These are phyloP conservation scores for Hippophae tibetana DNA, from an alignment of 306 rosid genomes.

Conservation along the genomic window DNA sequence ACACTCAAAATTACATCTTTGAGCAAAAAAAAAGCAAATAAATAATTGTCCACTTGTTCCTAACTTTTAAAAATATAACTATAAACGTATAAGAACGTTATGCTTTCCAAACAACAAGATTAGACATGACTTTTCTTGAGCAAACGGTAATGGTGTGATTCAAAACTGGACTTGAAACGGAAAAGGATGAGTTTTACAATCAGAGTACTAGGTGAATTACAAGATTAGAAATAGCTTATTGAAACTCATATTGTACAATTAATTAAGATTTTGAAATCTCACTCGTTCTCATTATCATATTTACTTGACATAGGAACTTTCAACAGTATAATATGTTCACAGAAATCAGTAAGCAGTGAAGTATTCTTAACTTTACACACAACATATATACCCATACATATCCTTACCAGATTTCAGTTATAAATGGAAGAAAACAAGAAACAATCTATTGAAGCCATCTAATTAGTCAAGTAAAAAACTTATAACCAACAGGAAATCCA, in stretches of 20 bases:
- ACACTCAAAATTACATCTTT: neutral
- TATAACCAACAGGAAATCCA: constrained; percentile 8
- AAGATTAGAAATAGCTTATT: neutral
- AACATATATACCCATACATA: neutral
- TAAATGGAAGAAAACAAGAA: too few relatives aligned
- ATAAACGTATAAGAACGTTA: neutral
- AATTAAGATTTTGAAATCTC: too few relatives aligned
- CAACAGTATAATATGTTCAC: neutral
- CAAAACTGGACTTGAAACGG: neutral
- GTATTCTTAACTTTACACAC: neutral
- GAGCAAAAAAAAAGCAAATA: neutral
- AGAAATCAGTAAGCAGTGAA: too few relatives aligned
- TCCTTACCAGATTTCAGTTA: neutral
- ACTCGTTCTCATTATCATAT: neutral
- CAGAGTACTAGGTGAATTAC: neutral
- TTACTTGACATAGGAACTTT: neutral
- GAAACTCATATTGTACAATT: too few relatives aligned
- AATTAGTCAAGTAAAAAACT: neutral
- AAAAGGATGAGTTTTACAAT: neutral
- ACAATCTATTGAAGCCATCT: neutral
- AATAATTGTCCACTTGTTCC: neutral
- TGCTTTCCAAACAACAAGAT: neutral
- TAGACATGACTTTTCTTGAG: neutral
- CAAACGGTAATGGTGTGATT: too few relatives aligned
- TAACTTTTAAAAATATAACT: neutral